Conservation (phyloP, 2,329 filamentous ascomycete species). For the Penicillium sp. region DNA sequence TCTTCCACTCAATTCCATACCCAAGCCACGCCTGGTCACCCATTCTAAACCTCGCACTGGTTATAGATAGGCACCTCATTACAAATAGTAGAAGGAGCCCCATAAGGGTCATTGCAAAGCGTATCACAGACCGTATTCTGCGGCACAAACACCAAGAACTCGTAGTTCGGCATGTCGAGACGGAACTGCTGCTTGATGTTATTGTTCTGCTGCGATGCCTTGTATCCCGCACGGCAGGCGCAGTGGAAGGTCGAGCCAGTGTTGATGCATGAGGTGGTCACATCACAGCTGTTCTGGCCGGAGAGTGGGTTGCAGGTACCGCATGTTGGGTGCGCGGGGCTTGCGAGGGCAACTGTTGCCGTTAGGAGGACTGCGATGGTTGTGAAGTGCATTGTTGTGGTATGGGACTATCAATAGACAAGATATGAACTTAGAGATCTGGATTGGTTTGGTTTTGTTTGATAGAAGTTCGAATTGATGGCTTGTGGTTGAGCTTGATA, state of each 20-base stretch:
- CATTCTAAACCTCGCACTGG: conserved; percentile 27
- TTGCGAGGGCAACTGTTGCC: conserved; percentile 23
- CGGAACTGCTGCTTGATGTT: conserved; percentile 39
- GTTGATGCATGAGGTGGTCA: conserved; percentile 48
- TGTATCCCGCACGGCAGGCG: conserved; percentile 44
- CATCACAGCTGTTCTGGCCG: conserved; percentile 42
- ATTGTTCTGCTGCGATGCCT: conserved; percentile 33
- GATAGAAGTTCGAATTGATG: not conserved
- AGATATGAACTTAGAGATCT: not conserved
- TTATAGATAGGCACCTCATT: conserved; percentile 35
- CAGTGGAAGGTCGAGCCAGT: conserved; percentile 43
- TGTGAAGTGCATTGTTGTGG: conserved; percentile 30
- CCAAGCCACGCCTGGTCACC: not conserved
- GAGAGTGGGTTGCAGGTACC: conserved; percentile 43
- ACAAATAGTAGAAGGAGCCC: conserved; percentile 34
- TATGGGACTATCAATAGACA: not conserved
- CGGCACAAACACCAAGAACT: conserved; percentile 42
- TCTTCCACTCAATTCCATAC: not conserved
- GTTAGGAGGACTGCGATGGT: conserved; percentile 26
- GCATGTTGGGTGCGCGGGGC: conserved; percentile 26
- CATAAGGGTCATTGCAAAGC: conserved; percentile 36
- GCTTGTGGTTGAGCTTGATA: not conserved
- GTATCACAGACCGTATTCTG: conserved; percentile 38
- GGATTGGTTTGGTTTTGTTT: not conserved
- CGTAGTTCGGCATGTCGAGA: conserved; percentile 38